Evolutionary conservation across 1,139 yeast genomes (phyloP).

Genomic region (Pichia sp.): DNA sequence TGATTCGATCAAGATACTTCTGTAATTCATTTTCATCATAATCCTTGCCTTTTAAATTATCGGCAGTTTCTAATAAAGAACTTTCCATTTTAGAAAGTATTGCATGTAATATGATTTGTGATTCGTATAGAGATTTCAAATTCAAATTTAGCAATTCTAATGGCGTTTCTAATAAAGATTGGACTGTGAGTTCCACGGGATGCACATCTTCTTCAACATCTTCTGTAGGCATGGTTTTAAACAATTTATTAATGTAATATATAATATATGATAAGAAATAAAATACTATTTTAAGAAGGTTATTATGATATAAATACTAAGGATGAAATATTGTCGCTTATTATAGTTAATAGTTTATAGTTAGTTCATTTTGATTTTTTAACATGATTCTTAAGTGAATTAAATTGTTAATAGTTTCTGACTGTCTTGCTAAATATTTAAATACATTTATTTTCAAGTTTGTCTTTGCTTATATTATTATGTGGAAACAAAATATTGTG

Average conservation of each 20-base stretch:
- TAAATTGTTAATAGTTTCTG: too few species aligned
- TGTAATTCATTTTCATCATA: background rate
- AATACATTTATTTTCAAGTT: too few species aligned
- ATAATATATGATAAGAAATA: too few species aligned
- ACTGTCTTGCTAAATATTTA: too few species aligned
- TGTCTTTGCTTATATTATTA: background rate
- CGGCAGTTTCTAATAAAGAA: slow-evolving; percentile 30
- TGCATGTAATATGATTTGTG: slow-evolving; percentile 49
- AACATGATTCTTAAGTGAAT: too few species aligned
- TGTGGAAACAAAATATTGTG: background rate
- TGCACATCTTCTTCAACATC: slow-evolving; percentile 29
- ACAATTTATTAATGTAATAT: background rate
- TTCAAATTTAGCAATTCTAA: slow-evolving; percentile 46
- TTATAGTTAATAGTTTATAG: too few species aligned
- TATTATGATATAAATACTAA: too few species aligned
- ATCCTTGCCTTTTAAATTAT: slow-evolving; percentile 16
- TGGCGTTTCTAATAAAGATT: slow-evolving; percentile 47
- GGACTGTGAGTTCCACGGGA: slow-evolving; percentile 53
- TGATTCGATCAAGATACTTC: too few species aligned
- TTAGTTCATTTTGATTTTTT: too few species aligned
- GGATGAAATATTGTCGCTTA: too few species aligned
- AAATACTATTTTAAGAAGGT: too few species aligned
- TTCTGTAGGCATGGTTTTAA: background rate
- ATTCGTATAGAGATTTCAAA: slow-evolving; percentile 48
- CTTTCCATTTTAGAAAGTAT: slow-evolving; percentile 41